Evolutionary conservation across 768 basidiomycete genomes (phyloP).

Genomic region (Vishniacozyma victoriae): DNA sequence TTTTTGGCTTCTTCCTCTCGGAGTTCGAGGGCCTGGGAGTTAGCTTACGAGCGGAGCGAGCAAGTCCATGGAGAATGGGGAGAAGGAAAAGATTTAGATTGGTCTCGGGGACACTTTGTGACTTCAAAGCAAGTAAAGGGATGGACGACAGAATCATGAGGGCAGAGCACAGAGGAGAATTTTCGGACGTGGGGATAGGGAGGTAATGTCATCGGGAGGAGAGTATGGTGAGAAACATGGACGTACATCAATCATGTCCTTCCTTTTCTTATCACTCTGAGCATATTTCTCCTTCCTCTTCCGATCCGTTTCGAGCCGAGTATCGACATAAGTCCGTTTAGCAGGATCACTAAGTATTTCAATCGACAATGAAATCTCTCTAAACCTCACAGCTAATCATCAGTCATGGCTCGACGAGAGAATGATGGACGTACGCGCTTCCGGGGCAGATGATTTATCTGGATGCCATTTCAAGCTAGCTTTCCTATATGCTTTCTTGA

Average conservation of each 20-base stretch:
- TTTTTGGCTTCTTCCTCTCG: slow-evolving; percentile 45
- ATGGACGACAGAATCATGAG: too few species aligned
- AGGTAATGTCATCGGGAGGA: too few species aligned
- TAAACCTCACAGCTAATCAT: slow-evolving; percentile 29
- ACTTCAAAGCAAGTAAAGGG: too few species aligned
- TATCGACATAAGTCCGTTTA: slow-evolving; percentile 39
- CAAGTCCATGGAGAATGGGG: neutral
- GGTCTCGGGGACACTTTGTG: too few species aligned
- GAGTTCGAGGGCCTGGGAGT: slow-evolving; percentile 34
- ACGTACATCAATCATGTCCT: slow-evolving; percentile 43
- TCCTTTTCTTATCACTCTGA: slow-evolving; percentile 36
- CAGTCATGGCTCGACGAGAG: neutral
- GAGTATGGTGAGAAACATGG: too few species aligned
- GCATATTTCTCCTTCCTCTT: slow-evolving; percentile 36
- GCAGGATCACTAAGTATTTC: slow-evolving; percentile 32
- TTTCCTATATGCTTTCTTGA: slow-evolving; percentile 34
- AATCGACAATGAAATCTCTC: slow-evolving; percentile 31
- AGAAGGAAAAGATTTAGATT: neutral
- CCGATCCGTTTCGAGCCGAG: slow-evolving; percentile 28
- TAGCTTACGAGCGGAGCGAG: neutral
- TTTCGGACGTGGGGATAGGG: too few species aligned
- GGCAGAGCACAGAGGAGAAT: too few species aligned
- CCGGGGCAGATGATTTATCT: slow-evolving; percentile 29
- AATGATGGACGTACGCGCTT: slow-evolving; percentile 15
- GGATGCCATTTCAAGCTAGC: slow-evolving; percentile 44